A percentile compares a stretch with the other conserved stretches of the same genome.
Conservation (phyloP, 345 rosid genomes). For the Hirschfeldia incana region DNA sequence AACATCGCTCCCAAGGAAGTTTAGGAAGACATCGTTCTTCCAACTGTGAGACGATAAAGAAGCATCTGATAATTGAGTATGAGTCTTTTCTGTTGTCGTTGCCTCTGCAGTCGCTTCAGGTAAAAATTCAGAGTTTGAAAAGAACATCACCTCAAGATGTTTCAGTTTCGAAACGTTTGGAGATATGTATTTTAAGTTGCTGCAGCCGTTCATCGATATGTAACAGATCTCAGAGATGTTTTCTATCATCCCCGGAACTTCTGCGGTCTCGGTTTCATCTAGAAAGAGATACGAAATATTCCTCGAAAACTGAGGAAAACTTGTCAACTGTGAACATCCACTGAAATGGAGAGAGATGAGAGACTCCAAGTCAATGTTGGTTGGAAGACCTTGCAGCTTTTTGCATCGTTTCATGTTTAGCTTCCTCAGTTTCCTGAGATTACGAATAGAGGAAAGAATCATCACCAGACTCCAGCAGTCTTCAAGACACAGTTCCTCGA, state of each 20-base stretch:
- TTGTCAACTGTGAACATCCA: not conserved
- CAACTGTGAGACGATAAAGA: no score
- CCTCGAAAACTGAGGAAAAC: not conserved
- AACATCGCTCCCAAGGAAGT: not conserved
- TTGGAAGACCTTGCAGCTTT: not conserved
- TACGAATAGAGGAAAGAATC: not conserved
- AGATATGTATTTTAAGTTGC: not conserved
- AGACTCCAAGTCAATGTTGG: not conserved
- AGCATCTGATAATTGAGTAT: no score
- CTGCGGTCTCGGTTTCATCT: not conserved
- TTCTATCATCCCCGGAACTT: not conserved
- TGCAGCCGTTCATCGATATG: not conserved
- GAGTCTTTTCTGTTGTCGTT: no score
- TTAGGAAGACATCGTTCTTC: not conserved
- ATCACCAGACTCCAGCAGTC: not conserved
- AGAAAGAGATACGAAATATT: not conserved
- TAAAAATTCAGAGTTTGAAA: no score
- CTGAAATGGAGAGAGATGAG: not conserved
- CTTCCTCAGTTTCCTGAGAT: not conserved
- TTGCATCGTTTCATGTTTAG: constrained; percentile 1
- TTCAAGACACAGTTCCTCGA: constrained; percentile 3
- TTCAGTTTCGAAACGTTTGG: not conserved
- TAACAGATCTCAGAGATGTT: not conserved
- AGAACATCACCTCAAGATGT: not conserved
- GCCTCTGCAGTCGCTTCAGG: no score